Evolutionary conservation across 2,329 filamentous ascomycete genomes (phyloP), one percentile per base, ranked within the genome.

Genomic region (Pseudogymnoascus sp.): DNA sequence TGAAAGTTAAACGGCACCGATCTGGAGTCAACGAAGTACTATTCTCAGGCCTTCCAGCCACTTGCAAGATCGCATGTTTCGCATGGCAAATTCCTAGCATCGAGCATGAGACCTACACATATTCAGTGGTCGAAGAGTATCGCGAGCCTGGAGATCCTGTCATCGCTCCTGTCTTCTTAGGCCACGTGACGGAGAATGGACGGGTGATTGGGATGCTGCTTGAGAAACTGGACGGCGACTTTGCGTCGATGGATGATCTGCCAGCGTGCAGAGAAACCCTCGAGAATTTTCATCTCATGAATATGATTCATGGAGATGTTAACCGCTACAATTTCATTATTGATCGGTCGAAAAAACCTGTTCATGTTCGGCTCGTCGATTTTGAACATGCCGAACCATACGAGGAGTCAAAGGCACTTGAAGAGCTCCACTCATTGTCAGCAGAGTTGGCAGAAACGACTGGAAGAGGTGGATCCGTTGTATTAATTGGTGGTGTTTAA

Each of bases 191-290:
- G 45, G 72, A 75, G 68, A 66, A 71, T 60, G 72, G 72, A 61
- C 70, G 73, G 19, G 66, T 74, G 43, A 72, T 75, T 26, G 73
- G 74, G 8, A 71, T 77, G 64, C 62, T 76, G 29, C 58, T 74
- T 61, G 70, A 74, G 65, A 74, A 73, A 62, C 35, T 74, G 33
- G 68, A 75, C 52, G 73, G 70, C 41, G 67, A 68, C 16, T 64
- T 55, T 67, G 70, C 74, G 41, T 67, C 63, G 10, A 14, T 70
- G 6, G 33, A 68, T 7, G 70, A 74, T 65, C 68, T 74, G 26
- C 35, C 31, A 31, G 19, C 26, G n/a, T 75, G 75, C 64, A 64
- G 71, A 65, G 41, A 62, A 38, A 66, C 68, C 64, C 39, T 75
- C 31, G 33, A 61, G 60, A 68, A 67, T 63, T 62, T 74, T 19